Evolutionary conservation across 805 yeast genomes (phyloP), one percentile per base, ranked within the genome.

Genomic region (Candida sonorensis): DNA sequence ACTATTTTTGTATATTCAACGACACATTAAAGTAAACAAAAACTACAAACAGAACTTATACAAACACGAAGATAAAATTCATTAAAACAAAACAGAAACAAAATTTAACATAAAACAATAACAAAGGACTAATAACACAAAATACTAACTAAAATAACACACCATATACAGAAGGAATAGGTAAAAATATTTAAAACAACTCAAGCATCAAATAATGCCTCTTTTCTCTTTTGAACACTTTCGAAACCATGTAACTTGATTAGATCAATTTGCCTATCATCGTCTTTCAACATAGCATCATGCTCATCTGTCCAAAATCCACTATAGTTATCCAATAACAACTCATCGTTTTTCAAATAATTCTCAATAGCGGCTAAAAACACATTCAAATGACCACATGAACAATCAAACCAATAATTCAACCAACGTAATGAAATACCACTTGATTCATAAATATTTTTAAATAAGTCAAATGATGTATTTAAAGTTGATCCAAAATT

Each of bases 241-340:
- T 51, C 59, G 5, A 36, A 21, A 16, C 59, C 59, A 37, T 54
- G 59, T n/a, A 55, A 30, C 29, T 48, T 36, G 19, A 53, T 28
- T 22, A 54, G 42, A 12, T 46, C 44, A 29, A 41, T 38, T 21
- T 41, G 33, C 17, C 50, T 39, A 10, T 44, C 38, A 21, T 47
- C 51, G 13, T 41, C 41, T 21, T 43, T 46, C 8, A 55, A 41
- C 48, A 55, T 35, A 17, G 38, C 41, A 34, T 55, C 60, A 36
- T 55, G 57, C 18, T 49, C 55, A 24, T 49, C 51, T 4, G 58
- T 51, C 60, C 60, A 55, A 30, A 54, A 55, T 5, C 58, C 58
- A 9, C 47, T 27, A 33, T 45, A 46, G 23, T 50, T 37, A 23
- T 47, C 38, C 40, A 53, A 34, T 6, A 45, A 38, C n/a, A 53